Evolutionary conservation across 2,329 filamentous ascomycete genomes (phyloP).

Genomic region (Stachybotrys echinatus): DNA sequence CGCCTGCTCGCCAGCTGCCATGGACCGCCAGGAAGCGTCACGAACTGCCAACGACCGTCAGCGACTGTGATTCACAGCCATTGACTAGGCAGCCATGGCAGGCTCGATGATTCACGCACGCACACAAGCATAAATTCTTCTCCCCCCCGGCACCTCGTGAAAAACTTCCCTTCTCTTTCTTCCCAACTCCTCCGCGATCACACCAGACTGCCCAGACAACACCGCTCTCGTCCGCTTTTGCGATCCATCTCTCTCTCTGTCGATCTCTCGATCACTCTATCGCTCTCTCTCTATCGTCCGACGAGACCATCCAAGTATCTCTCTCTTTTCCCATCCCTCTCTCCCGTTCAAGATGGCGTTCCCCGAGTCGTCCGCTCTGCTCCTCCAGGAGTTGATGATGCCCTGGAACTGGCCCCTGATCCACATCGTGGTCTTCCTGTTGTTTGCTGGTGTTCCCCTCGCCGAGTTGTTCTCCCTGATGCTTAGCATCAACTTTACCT

Average conservation of each 20-base stretch:
- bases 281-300: too few relatives aligned
- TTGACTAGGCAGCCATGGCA: background rate
- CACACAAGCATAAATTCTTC: background rate
- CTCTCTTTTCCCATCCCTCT: background rate
- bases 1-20: background rate
- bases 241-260: background rate
- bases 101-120: background rate
- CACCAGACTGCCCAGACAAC: background rate
- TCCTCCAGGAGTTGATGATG: background rate
- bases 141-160: background rate
- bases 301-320: too few relatives aligned
- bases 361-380: background rate
- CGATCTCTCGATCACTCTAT: too few relatives aligned
- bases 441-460: background rate
- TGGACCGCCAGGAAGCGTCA: background rate
- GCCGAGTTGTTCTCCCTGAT: background rate
- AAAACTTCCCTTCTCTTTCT: background rate
- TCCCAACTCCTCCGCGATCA: background rate
- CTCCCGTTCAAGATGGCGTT: background rate
- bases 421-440: background rate
- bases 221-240: background rate
- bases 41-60: background rate
- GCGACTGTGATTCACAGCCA: background rate
- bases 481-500: background rate
- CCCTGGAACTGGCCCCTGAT: background rate